Conservation (phyloP, 805 yeast species). For the Saccharomycopsis javanensis region DNA sequence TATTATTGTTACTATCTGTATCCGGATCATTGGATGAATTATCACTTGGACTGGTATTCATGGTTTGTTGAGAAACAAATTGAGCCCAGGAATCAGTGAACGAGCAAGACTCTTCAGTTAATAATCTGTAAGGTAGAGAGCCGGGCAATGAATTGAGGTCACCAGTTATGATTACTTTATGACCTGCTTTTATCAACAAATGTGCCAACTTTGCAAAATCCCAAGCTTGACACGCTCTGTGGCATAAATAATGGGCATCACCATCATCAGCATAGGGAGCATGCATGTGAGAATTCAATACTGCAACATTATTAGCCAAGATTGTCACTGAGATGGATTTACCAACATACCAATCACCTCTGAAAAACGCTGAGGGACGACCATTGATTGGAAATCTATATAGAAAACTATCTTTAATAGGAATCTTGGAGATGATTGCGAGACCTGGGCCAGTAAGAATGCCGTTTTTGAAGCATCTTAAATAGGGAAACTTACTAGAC, state of each 20-base stretch:
- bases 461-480: constrained; percentile 70
- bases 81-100: constrained; percentile 77
- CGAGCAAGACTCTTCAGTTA: constrained; percentile 54
- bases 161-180: constrained; percentile 83
- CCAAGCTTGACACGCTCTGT: constrained; percentile 95
- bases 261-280: constrained; percentile 84
- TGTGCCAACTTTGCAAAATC: constrained; percentile 65
- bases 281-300: constrained; percentile 91
- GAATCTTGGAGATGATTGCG: constrained; percentile 72
- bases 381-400: constrained; percentile 90
- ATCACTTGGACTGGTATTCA: constrained; percentile 21
- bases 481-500: constrained; percentile 42
- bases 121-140: constrained; percentile 66
- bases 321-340: constrained; percentile 73
- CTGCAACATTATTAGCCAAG: constrained; percentile 46
- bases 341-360: constrained; percentile 98
- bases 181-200: constrained; percentile 59
- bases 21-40: too few relatives aligned
- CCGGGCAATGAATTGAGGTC: constrained; percentile 88
- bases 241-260: constrained; percentile 84
- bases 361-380: constrained; percentile 80
- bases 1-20: not conserved
- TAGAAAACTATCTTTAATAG: constrained; percentile 69
- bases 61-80: constrained; percentile 21
- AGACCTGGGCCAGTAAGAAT: constrained; percentile 90